These are phyloP conservation scores for Skeletonema marinoi DNA, from an alignment of 108 stramenopile genomes.

Conservation along the genomic window DNA sequence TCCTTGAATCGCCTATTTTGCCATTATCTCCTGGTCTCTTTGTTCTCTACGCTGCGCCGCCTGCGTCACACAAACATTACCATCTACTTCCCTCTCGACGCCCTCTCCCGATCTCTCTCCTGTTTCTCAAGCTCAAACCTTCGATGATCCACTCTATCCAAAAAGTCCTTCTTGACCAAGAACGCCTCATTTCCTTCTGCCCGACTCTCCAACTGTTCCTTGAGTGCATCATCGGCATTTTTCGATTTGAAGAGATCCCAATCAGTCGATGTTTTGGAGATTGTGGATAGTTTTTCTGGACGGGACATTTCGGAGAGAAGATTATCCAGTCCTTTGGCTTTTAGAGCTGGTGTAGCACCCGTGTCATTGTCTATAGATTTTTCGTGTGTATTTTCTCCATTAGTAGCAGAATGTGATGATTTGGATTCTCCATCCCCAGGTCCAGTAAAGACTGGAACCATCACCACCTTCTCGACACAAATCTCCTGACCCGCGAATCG, in stretches of 20 bases:
- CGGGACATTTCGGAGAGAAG: conserved; percentile 71
- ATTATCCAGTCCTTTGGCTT: conserved; percentile 53
- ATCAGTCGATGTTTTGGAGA: conserved; percentile 85
- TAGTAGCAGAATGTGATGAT: conserved; percentile 3
- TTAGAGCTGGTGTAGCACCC: neutral
- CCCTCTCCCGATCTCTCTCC: conserved; percentile 74
- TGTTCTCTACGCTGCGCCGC: neutral
- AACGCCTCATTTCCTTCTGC: conserved; percentile 84
- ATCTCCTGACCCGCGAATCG: conserved; percentile 60
- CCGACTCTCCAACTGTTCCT: conserved; percentile 78
- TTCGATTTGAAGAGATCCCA: conserved; percentile 91
- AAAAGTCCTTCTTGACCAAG: conserved; percentile 88
- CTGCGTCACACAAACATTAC: too few relatives aligned
- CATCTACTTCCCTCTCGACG: conserved; percentile 35
- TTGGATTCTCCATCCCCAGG: neutral
- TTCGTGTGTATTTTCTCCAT: neutral
- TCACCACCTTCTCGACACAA: conserved; percentile 42
- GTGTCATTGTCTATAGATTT: neutral
- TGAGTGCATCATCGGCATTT: conserved; percentile 50
- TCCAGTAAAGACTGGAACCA: conserved; percentile 21
- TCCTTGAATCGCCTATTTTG: too few relatives aligned
- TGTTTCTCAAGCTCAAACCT: conserved; percentile 82
- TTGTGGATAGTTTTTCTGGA: conserved; percentile 71
- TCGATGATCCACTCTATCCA: conserved; percentile 80
- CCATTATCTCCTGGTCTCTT: neutral